phyloP scores from a whole-genome alignment of 306 rosid species.

The Lathyrus tuberosus region DNA sequence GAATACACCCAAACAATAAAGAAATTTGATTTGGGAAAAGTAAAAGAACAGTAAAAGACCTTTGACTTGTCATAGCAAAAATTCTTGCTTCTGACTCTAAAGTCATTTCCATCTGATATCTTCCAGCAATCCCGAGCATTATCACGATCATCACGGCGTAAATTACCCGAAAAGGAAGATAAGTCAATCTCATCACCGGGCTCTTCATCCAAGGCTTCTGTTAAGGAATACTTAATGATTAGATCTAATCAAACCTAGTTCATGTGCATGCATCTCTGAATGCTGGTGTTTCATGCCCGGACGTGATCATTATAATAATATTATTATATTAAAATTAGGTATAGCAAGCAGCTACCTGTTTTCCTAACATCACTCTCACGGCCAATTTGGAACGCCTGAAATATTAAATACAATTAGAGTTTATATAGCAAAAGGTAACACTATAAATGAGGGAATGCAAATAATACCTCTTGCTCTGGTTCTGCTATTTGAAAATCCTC shows the following conservation, averaged over 20 bases:
- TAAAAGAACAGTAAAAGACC: constrained; percentile 53
- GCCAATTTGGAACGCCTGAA: constrained; percentile 67
- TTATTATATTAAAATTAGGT: constrained; percentile 7
- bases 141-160: constrained; percentile 78
- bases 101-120: constrained; percentile 91
- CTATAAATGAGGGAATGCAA: constrained; percentile 28
- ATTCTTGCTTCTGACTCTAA: constrained; percentile 93
- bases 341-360: constrained; percentile 55
- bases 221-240: constrained; percentile 46
- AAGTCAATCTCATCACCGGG: constrained; percentile 72
- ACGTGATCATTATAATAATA: constrained; percentile 15
- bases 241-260: constrained; percentile 31
- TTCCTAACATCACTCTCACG: constrained; percentile 61
- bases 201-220: constrained; percentile 81
- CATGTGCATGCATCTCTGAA: constrained; percentile 25
- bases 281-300: constrained; percentile 9
- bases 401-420: constrained; percentile 30
- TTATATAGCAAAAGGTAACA: constrained; percentile 33
- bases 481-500: constrained; percentile 95
- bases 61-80: constrained; percentile 85
- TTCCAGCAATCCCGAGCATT: constrained; percentile 95
- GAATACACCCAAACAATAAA: constrained; percentile 37
- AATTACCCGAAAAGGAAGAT: constrained; percentile 85
- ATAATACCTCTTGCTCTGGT: constrained; percentile 78
- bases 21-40: constrained; percentile 20